Evolutionary conservation across 352 stramenopile species (phyloP).

Genomic region (Globisporangium carolinianum): DNA sequence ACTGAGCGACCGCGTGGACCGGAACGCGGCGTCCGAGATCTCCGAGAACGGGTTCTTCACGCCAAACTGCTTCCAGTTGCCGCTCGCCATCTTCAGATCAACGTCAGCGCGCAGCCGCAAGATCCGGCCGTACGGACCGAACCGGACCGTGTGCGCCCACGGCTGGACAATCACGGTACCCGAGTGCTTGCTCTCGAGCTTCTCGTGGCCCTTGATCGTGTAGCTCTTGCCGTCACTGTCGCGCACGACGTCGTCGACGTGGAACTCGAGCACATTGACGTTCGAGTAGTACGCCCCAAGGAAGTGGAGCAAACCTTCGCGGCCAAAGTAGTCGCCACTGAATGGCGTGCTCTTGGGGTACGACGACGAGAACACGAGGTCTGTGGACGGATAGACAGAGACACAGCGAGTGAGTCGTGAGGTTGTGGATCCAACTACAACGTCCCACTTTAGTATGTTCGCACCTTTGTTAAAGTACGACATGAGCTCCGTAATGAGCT

Average conservation of each 20-base stretch:
- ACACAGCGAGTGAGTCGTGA: not conserved
- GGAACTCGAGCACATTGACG: slow-evolving; percentile 76
- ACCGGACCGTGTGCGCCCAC: slow-evolving; percentile 71
- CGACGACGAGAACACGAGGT: slow-evolving; percentile 79
- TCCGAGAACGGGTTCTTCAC: slow-evolving; percentile 79
- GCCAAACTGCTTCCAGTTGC: slow-evolving; percentile 75
- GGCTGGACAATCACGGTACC: slow-evolving; percentile 60
- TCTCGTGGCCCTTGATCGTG: slow-evolving; percentile 75
- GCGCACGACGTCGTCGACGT: slow-evolving; percentile 52
- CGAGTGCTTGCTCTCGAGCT: slow-evolving; percentile 75
- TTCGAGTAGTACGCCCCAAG: slow-evolving; percentile 66
- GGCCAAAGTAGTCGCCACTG: slow-evolving; percentile 78
- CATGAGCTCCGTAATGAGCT: slow-evolving; percentile 53
- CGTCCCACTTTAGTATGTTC: not conserved
- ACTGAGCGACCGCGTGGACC: slow-evolving; percentile 77
- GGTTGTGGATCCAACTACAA: too few relatives aligned
- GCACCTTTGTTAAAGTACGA: slow-evolving; percentile 84
- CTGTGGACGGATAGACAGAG: slow-evolving; percentile 9
- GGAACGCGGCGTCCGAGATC: slow-evolving; percentile 67
- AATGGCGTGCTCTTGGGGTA: slow-evolving; percentile 79
- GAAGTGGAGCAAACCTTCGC: slow-evolving; percentile 78
- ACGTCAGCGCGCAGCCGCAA: slow-evolving; percentile 75
- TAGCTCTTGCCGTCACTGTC: slow-evolving; percentile 62
- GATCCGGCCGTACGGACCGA: slow-evolving; percentile 77
- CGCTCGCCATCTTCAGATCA: slow-evolving; percentile 59